These are phyloP conservation scores for Trifolium dubium DNA, from an alignment of 306 rosid species.

Conservation along the genomic window DNA sequence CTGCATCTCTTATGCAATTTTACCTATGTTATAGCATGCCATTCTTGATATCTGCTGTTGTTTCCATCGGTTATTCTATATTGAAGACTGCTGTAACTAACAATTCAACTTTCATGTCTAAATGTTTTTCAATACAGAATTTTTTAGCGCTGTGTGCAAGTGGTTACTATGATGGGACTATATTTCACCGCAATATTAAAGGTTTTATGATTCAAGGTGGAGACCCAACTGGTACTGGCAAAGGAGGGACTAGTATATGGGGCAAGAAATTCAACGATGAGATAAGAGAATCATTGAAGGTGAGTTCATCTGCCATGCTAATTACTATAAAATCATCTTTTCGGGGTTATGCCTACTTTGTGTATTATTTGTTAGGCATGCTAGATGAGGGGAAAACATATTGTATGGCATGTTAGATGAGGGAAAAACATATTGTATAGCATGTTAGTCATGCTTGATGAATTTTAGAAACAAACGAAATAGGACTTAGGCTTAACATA, in stretches of 20 bases:
- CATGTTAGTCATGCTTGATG: slow-evolving; percentile 2
- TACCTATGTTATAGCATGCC: background rate
- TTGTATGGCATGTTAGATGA: background rate
- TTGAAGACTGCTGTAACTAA: slow-evolving; percentile 20
- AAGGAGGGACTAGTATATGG: slow-evolving; percentile 95
- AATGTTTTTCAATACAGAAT: slow-evolving; percentile 58
- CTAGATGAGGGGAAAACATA: background rate
- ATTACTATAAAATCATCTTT: slow-evolving; percentile 17
- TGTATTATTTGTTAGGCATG: background rate
- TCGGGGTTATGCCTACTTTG: slow-evolving; percentile 5
- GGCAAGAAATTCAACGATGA: slow-evolving; percentile 94
- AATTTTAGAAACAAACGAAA: background rate
- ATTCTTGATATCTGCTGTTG: background rate
- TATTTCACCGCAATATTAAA: slow-evolving; percentile 93
- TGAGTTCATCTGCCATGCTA: slow-evolving; percentile 21
- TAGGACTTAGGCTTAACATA: background rate
- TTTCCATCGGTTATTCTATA: slow-evolving; percentile 3
- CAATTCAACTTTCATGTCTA: slow-evolving; percentile 8
- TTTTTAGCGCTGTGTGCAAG: slow-evolving; percentile 82
- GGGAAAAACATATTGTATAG: background rate
- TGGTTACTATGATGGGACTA: slow-evolving; percentile 91
- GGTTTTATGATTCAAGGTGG: slow-evolving; percentile 99
- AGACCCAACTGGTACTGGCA: slow-evolving; percentile 96
- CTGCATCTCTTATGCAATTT: background rate
- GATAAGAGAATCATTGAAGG: slow-evolving; percentile 93